A percentile compares a stretch with the other conserved stretches of the same genome.
phyloP scores from a whole-genome alignment of 371 early-diverging fungal genomes.

The Mortierella sp. region DNA sequence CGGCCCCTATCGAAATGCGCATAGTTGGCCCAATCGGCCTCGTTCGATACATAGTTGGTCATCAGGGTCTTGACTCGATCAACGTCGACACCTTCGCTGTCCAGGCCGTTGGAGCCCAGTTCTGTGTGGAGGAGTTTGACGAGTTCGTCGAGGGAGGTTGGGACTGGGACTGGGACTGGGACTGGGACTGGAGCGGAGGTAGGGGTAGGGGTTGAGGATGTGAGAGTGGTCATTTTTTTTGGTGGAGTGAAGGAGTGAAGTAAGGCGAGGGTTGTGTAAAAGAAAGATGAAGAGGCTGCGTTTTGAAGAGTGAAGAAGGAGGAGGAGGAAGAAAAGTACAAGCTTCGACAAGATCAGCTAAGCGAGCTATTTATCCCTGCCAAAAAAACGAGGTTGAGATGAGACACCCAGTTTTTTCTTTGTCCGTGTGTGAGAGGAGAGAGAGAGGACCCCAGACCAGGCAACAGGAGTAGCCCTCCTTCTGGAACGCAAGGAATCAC shows the following conservation, averaged over 20 bases:
- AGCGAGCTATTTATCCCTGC: background rate
- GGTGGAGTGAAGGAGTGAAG: background rate
- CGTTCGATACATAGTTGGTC: conserved; percentile 73
- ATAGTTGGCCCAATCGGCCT: conserved; percentile 82
- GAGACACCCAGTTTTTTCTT: background rate
- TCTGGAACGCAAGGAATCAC: background rate
- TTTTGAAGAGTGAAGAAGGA: background rate
- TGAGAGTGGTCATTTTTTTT: background rate
- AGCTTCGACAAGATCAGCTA: no score
- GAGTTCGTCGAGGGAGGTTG: conserved; percentile 63
- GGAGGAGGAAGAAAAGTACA: background rate
- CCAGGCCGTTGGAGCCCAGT: conserved; percentile 66
- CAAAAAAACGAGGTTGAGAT: background rate
- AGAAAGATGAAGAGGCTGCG: background rate
- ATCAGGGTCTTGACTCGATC: conserved; percentile 70
- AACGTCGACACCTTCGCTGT: conserved; percentile 73
- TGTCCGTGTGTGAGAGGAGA: background rate
- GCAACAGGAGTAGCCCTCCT: background rate
- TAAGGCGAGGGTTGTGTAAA: background rate
- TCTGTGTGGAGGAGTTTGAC: conserved; percentile 62
- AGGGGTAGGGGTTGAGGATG: background rate
- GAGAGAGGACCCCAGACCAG: background rate
- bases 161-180: conserved; percentile 41
- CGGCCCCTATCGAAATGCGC: conserved; percentile 83
- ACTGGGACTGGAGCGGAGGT: background rate